phyloP scores from a whole-genome alignment of 371 early-diverging fungal species.

The Syncephalastrum monosporum region DNA sequence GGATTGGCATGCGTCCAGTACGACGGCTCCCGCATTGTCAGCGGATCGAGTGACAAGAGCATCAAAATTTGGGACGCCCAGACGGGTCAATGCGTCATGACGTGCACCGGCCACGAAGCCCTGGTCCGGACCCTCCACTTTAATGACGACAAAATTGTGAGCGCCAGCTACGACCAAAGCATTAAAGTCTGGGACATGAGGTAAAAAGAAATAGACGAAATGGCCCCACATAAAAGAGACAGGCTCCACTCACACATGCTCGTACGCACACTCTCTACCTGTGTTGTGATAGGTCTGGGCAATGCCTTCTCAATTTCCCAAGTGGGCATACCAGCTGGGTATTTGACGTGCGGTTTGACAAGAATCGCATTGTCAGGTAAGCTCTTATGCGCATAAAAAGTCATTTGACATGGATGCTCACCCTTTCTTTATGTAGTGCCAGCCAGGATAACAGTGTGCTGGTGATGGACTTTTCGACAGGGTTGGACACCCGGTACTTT shows the following conservation, averaged over 20 bases:
- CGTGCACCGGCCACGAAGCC: slow-evolving; percentile 78
- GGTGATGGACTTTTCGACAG: slow-evolving; percentile 80
- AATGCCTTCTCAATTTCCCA: slow-evolving; percentile 55
- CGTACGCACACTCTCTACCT: slow-evolving; percentile 33
- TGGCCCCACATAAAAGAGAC: too few relatives aligned
- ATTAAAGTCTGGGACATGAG: slow-evolving; percentile 91
- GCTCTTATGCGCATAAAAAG: neutral
- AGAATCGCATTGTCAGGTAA: slow-evolving; percentile 75
- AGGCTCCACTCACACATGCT: too few relatives aligned
- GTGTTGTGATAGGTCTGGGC: slow-evolving; percentile 69
- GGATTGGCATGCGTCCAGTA: slow-evolving; percentile 94
- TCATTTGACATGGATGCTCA: neutral
- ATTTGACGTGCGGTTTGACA: slow-evolving; percentile 87
- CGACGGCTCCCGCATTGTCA: slow-evolving; percentile 83
- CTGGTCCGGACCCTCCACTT: slow-evolving; percentile 89
- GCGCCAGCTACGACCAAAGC: slow-evolving; percentile 83
- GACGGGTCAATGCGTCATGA: slow-evolving; percentile 72
- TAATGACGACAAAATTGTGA: slow-evolving; percentile 53
- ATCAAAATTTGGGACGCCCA: slow-evolving; percentile 93
- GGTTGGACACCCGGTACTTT: slow-evolving; percentile 20
- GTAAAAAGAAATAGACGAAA: neutral
- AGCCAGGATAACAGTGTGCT: slow-evolving; percentile 79
- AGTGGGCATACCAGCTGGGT: slow-evolving; percentile 87
- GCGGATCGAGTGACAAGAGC: slow-evolving; percentile 91
- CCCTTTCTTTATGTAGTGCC: slow-evolving; percentile 36